phyloP scores from a whole-genome alignment of 2,329 filamentous ascomycete genomes.

The Cadophora luteo-olivacea region DNA sequence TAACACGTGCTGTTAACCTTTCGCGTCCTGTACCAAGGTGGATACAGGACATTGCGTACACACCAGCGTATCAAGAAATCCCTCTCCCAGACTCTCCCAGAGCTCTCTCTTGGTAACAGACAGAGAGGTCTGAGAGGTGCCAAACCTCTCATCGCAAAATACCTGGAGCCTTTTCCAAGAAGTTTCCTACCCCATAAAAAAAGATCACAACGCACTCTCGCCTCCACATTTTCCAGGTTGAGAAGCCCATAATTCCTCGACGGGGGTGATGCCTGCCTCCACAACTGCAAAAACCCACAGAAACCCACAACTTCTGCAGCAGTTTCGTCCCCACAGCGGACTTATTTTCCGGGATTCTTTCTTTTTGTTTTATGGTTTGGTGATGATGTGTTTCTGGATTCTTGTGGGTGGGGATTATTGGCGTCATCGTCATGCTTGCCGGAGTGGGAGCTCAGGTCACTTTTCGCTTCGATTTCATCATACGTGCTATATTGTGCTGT shows the following conservation, averaged over 20 bases:
- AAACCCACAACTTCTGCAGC: not conserved
- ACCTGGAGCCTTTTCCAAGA: not conserved
- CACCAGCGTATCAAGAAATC: conserved; percentile 12
- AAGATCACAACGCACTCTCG: conserved; percentile 21
- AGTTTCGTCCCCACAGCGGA: not conserved
- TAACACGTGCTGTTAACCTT: not conserved
- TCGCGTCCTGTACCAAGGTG: not conserved
- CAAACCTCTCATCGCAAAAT: not conserved
- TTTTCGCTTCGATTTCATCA: not conserved
- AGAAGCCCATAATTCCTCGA: not conserved
- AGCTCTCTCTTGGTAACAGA: not conserved
- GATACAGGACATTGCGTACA: not conserved
- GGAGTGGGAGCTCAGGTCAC: not conserved
- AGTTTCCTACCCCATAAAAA: conserved; percentile 24
- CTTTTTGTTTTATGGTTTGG: not conserved
- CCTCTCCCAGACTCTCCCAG: not conserved
- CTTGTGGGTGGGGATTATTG: not conserved
- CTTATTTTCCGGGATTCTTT: not conserved
- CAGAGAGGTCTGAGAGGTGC: conserved; percentile 1
- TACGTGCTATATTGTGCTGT: not conserved
- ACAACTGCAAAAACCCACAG: not conserved
- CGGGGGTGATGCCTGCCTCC: conserved; percentile 16
- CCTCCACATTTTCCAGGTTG: not conserved
- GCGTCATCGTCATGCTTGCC: conserved; percentile 4
- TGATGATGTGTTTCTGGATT: not conserved